Evolutionary conservation across 164 flowering plant genomes (phyloP), one percentile per base, ranked within the genome.

Genomic region (Buxus sempervirens): DNA sequence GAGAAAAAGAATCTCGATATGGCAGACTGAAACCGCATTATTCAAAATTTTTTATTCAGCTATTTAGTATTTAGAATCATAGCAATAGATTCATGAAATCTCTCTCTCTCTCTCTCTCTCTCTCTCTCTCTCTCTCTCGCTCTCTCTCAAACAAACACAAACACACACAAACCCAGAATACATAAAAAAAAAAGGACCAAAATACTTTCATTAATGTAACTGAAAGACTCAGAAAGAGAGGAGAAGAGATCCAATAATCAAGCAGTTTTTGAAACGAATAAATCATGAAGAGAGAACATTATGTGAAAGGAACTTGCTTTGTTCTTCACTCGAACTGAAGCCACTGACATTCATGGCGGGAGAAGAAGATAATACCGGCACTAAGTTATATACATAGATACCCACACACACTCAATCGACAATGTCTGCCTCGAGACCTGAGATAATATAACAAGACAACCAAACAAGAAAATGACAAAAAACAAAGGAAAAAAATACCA

Each of bases 261-360:
- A 65, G 60, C 10, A 36, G 54, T 21, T 55, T 53, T 20, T 2
- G 24, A 28, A 65, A 41, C 48, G 9, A 67, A 60, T 20, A 74
- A 57, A 28, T 54, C 48, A 45, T 38, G 25, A 69, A 25, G 67
- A 23, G 60, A 13, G 48, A 48, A 54, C 53, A 67, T 71, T 24
- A 59, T 32, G 56, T 58, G 56, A 63, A 59, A 7, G 64, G n/a
- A 70, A 53, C 67, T 63, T 77, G 70, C 60, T 69, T 65, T 65
- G 58, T 49, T 62, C 57, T 64, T 70, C 69, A 75, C 72, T 72
- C 74, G 67, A 63, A 70, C 67, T 68, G 54, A 82, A 82, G 73
- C 80, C 80, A 80, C 81, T 72, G 74, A 77, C 81, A 79, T 73
- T 80, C 72, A 73, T 79, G 67, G 68, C 66, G 51, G 64, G 58